Evolutionary conservation across 2,329 filamentous ascomycete species (phyloP).

Genomic region (Coniella vitis): DNA sequence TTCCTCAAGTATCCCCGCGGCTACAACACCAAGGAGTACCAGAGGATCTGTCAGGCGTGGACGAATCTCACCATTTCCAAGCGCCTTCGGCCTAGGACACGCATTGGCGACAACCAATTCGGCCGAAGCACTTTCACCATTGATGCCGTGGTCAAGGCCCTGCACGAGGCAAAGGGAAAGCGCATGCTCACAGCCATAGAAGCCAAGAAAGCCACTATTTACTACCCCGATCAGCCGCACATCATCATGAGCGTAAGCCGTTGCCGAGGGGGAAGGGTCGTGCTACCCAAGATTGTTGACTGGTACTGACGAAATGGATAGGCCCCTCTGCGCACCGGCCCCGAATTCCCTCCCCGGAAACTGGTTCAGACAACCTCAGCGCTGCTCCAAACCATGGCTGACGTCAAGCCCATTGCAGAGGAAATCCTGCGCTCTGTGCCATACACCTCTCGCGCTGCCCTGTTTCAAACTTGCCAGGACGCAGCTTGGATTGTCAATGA

Average conservation of each 20-base stretch:
- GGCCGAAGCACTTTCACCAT: background rate
- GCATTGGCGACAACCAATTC: too few relatives aligned
- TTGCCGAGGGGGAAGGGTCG: too few relatives aligned
- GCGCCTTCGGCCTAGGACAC: background rate
- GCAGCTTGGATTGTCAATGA: slow-evolving; percentile 1
- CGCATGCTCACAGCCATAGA: background rate
- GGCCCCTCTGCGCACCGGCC: background rate
- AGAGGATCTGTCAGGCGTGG: background rate
- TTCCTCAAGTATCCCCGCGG: background rate
- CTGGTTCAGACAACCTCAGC: background rate
- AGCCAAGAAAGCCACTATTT: background rate
- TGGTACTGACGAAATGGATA: background rate
- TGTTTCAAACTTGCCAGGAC: background rate
- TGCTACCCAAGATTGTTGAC: too few relatives aligned
- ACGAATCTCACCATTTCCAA: background rate
- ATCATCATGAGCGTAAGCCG: slow-evolving; percentile 4
- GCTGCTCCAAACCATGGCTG: background rate
- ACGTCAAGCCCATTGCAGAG: background rate
- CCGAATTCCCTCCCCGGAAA: background rate
- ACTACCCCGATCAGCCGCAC: slow-evolving; percentile 2
- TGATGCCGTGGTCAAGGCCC: background rate
- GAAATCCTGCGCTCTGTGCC: background rate
- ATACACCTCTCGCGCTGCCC: background rate
- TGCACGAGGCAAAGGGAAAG: background rate
- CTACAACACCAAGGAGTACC: background rate